Conservation (phyloP, 2,329 filamentous ascomycete species). For the Albifimbria verrucaria region DNA sequence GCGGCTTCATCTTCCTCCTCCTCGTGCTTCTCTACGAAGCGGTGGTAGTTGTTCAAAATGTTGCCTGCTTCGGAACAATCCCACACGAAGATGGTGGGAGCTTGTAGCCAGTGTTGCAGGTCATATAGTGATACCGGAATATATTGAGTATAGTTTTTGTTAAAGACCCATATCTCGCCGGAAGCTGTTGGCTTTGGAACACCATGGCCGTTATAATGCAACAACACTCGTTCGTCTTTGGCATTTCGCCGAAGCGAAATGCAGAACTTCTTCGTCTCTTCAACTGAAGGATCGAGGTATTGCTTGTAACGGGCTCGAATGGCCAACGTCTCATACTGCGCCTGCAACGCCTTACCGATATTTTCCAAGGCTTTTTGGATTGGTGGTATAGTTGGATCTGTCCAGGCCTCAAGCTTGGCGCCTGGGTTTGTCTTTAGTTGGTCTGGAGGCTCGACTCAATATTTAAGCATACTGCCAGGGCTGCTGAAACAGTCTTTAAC, state of each 20-base stretch:
- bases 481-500: slow-evolving; percentile 93
- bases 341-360: slow-evolving; percentile 93
- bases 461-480: slow-evolving; percentile 90
- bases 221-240: slow-evolving; percentile 92
- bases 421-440: slow-evolving; percentile 93
- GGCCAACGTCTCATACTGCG: slow-evolving; percentile 93
- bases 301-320: slow-evolving; percentile 97
- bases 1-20: slow-evolving; percentile 77
- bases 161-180: slow-evolving; percentile 99
- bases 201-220: slow-evolving; percentile 98
- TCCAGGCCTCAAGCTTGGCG: slow-evolving; percentile 94
- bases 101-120: slow-evolving; percentile 91
- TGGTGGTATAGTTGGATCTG: slow-evolving; percentile 79
- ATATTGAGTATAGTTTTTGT: slow-evolving; percentile 97
- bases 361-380: slow-evolving; percentile 85
- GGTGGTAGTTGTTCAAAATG: slow-evolving; percentile 91
- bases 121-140: slow-evolving; percentile 96
- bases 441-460: slow-evolving; percentile 97
- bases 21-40: slow-evolving; percentile 93
- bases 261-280: slow-evolving; percentile 96
- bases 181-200: slow-evolving; percentile 94
- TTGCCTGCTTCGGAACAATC: slow-evolving; percentile 96
- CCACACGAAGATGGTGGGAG: slow-evolving; percentile 94
- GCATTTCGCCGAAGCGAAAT: slow-evolving; percentile 85
- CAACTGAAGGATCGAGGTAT: slow-evolving; percentile 91